Base-by-base conservation (phyloP, 108 stramenopile genomes). In the Conticribra weissflogii region DNA sequence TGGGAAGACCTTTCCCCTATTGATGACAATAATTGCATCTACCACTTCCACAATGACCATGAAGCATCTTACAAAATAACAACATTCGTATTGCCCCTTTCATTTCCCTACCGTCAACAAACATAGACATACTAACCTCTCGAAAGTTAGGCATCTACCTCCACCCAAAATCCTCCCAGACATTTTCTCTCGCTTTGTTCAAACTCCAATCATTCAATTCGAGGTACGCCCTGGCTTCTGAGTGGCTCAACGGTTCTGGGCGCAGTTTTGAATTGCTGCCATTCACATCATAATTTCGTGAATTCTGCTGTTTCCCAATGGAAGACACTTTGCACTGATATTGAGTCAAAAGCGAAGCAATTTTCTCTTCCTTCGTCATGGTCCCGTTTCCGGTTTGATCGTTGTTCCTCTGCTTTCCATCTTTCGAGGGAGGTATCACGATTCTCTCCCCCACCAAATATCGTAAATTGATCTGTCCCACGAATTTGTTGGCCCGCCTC, bases 161-260 rank as follows among this genome's bases (percentile, higher is more conserved):
- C 41, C 59, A 45, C 31, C 62, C 27, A 18, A 63, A 27, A 63
- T 63, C 75, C 8, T 76, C 75, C 21, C 41, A 17, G 18, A 59
- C 87, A 58, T 81, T 79, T 45, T 79, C 66, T 17, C 85, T 27
- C 0, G 87, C 82, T 30, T 55, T 49, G 0, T 48, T 59, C 33
- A 85, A n/a, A 70, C 84, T 65, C 85, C 87, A 85, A 64, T 85
- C 85, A 49, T 74, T 74, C 59, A 88, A 60, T 57, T 84, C 85
- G 23, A 88, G 47, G 66, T 85, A 88, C 12, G 74, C 74, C 36
- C 68, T 65, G 15, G 87, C 87, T 48, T 88, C 87, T 9, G 44
- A 58, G 25, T 67, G 51, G 27, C 27, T 34, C 21, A 54, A 54
- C 5, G 61, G 27, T 47, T 16, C 16, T 33, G 59, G 5, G 3